Evolutionary conservation across 257 asterid genomes (phyloP).

Genomic region (Solanum bulbocastanum): DNA sequence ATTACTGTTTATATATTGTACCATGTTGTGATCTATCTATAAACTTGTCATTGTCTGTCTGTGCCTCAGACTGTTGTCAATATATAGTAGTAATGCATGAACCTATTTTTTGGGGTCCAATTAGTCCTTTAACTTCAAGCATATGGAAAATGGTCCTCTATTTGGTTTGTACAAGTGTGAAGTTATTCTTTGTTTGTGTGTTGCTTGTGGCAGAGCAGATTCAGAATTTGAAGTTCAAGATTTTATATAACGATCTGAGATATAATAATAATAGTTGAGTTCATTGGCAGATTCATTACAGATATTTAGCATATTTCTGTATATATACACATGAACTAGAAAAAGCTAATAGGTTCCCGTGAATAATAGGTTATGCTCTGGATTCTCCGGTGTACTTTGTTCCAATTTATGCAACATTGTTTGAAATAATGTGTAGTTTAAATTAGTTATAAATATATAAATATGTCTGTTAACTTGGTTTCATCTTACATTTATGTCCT

Average conservation of each 20-base stretch:
- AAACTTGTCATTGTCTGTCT: not conserved
- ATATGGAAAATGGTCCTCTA: not conserved
- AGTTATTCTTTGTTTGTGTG: not conserved
- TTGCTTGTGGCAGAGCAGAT: fast-evolving
- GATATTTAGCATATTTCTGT: too few species aligned
- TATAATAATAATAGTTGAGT: too few species aligned
- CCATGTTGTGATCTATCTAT: not conserved
- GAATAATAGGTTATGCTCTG: not conserved
- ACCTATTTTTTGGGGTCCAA: not conserved
- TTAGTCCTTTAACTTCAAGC: not conserved
- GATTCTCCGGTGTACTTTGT: not conserved
- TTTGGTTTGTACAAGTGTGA: not conserved
- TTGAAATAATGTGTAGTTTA: too few species aligned
- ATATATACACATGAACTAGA: too few species aligned
- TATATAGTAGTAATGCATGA: not conserved
- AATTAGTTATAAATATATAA: too few species aligned
- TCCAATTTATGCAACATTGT: too few species aligned
- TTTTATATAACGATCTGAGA: too few species aligned
- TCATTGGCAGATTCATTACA: not conserved
- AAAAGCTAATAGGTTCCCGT: too few species aligned
- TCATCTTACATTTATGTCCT: too few species aligned
- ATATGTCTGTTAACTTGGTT: fast-evolving
- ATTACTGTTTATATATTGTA: not conserved
- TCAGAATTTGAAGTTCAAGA: not conserved
- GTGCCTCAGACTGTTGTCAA: not conserved